These are phyloP conservation scores for Cicer arietinum DNA, from an alignment of 306 rosid genomes.

Conservation along the genomic window DNA sequence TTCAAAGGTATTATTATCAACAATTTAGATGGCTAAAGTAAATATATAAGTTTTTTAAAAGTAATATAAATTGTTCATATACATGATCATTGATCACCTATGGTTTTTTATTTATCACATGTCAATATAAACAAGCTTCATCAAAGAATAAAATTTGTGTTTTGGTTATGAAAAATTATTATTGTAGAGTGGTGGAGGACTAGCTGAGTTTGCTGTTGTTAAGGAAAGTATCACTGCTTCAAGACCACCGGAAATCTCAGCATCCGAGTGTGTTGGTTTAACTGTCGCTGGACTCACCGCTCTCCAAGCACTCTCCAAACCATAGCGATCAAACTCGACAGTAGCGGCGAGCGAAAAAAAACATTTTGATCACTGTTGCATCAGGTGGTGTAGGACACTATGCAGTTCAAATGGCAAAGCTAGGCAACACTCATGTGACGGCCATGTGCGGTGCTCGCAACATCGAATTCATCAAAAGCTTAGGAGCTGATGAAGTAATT, in stretches of 20 bases:
- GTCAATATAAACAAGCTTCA: conserved; percentile 4
- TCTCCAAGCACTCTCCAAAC: conserved; percentile 63
- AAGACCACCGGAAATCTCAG: conserved; percentile 61
- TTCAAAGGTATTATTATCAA: not conserved
- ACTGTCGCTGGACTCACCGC: conserved; percentile 74
- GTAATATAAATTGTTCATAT: not conserved
- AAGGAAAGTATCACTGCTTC: conserved; percentile 57
- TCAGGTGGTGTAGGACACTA: conserved; percentile 90
- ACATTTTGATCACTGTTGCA: conserved; percentile 80
- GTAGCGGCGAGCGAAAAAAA: conserved; percentile 51
- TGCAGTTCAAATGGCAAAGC: conserved; percentile 83
- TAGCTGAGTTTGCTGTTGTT: conserved; percentile 67
- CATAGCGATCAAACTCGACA: conserved; percentile 61
- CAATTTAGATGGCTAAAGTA: not conserved
- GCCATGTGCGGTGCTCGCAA: conserved; percentile 90
- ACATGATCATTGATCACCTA: not conserved
- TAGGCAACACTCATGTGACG: conserved; percentile 78
- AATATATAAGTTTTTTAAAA: not conserved
- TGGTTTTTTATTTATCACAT: not conserved
- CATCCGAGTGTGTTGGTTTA: conserved; percentile 63
- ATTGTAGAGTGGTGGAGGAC: conserved; percentile 73
- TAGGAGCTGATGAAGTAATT: conserved; percentile 84
- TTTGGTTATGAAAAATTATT: not conserved
- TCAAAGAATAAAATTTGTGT: not conserved
- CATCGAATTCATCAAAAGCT: conserved; percentile 61